Conservation (phyloP, 805 yeast genomes). For the Isabelozyma pseudorhagii region DNA sequence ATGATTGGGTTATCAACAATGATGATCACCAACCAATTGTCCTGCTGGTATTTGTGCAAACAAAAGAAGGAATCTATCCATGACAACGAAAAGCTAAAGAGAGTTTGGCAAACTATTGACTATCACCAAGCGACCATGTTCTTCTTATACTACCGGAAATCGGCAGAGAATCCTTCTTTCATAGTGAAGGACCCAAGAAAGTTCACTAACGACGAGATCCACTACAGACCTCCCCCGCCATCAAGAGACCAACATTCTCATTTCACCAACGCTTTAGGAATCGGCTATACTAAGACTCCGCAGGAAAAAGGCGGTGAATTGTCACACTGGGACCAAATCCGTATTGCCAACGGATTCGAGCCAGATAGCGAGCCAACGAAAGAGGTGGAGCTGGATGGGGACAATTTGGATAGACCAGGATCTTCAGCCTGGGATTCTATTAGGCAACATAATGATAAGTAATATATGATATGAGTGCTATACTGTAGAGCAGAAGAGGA, state of each 20-base stretch:
- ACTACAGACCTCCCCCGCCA: slow-evolving; percentile 16
- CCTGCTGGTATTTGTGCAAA: slow-evolving; percentile 19
- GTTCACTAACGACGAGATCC: slow-evolving; percentile 25
- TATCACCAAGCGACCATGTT: slow-evolving; percentile 33
- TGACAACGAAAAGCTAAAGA: slow-evolving; percentile 12
- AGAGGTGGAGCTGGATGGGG: slow-evolving; percentile 1
- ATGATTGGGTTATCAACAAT: slow-evolving; percentile 25
- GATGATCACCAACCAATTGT: slow-evolving; percentile 22
- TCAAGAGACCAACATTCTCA: background rate
- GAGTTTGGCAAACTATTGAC: slow-evolving; percentile 37
- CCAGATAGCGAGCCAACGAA: background rate
- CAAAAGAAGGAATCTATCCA: slow-evolving; percentile 14
- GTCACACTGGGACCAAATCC: slow-evolving; percentile 35
- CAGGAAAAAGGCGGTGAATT: background rate
- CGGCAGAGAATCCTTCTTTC: slow-evolving; percentile 49
- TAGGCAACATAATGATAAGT: slow-evolving; percentile 2
- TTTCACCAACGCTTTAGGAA: slow-evolving; percentile 3
- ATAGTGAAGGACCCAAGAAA: slow-evolving; percentile 55
- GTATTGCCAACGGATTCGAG: slow-evolving; percentile 28
- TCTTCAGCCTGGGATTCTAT: slow-evolving; percentile 20
- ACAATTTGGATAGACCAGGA: slow-evolving; percentile 1
- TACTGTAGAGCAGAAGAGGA: background rate
- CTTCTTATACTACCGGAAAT: slow-evolving; percentile 47
- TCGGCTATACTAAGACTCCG: slow-evolving; percentile 3
- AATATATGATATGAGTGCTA: background rate